Conservation (phyloP, 1,284 basidiomycete species). For the Tilletia horrida region DNA sequence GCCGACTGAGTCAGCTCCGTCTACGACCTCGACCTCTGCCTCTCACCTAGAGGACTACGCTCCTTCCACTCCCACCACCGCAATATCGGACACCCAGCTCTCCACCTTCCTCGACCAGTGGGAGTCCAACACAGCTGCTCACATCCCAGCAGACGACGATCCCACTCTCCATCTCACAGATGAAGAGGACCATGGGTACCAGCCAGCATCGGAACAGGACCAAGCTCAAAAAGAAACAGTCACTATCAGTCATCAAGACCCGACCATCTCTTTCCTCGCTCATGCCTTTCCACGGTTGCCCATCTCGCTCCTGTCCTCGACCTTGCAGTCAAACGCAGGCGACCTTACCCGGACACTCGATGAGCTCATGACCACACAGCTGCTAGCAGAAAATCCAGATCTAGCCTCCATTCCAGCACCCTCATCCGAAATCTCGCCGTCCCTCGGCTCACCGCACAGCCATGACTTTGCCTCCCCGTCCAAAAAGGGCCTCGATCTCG, state of each 20-base stretch:
- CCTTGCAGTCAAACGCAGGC: background rate
- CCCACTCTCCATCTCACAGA: conserved; percentile 8
- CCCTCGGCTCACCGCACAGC: background rate
- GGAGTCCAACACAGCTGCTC: background rate
- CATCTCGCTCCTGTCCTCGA: background rate
- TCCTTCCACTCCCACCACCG: background rate
- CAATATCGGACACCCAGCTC: conserved; percentile 1
- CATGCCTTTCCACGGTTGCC: conserved; percentile 11
- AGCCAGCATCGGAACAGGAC: background rate
- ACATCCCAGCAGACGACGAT: conserved; percentile 15
- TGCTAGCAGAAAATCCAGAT: background rate
- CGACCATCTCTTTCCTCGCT: background rate
- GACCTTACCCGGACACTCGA: conserved; percentile 4
- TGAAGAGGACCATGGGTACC: conserved; percentile 2
- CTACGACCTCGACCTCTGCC: background rate
- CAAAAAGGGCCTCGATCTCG: conserved; percentile 12
- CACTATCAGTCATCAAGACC: background rate
- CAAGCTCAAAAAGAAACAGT: background rate
- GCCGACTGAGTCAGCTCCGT: background rate
- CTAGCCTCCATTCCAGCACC: background rate
- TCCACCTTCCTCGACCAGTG: conserved; percentile 1
- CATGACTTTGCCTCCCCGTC: too few relatives aligned
- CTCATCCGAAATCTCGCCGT: background rate
- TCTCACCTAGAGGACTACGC: background rate
- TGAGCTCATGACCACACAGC: conserved; percentile 12